Conservation (phyloP, 1,139 yeast species). For the Yamadazyma pseudoaaseri region DNA sequence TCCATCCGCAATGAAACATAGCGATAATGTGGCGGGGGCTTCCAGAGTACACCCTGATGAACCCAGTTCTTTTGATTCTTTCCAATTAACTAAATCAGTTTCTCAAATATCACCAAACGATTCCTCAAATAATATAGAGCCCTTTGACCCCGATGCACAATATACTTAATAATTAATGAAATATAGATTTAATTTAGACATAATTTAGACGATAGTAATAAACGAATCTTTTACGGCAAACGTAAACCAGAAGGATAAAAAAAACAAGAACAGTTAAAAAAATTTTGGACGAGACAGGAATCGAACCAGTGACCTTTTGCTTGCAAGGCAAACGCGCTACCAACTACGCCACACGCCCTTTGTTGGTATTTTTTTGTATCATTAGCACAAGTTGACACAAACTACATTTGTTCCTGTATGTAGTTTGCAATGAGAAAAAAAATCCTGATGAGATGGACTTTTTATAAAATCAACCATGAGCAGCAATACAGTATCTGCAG, state of each 20-base stretch:
- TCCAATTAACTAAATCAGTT: background rate
- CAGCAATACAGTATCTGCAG: slow-evolving; percentile 37
- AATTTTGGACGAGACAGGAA: slow-evolving; percentile 59
- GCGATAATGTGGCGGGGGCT: slow-evolving; percentile 20
- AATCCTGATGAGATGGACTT: slow-evolving; percentile 4
- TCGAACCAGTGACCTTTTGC: slow-evolving; percentile 68
- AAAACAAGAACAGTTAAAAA: slow-evolving; percentile 17
- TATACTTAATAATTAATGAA: too few relatives aligned
- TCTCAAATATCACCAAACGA: slow-evolving; percentile 4
- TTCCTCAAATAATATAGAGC: slow-evolving; percentile 1
- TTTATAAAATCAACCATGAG: slow-evolving; percentile 3
- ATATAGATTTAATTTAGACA: too few relatives aligned
- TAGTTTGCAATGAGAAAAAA: slow-evolving; percentile 4
- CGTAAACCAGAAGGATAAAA: too few relatives aligned
- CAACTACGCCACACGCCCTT: slow-evolving; percentile 72
- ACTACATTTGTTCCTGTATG: background rate
- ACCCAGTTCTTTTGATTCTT: background rate
- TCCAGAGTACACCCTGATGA: slow-evolving; percentile 1
- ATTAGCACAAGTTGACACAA: too few relatives aligned
- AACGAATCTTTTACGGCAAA: too few relatives aligned
- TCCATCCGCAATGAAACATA: slow-evolving; percentile 14
- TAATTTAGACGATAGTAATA: too few relatives aligned
- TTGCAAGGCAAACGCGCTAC: slow-evolving; percentile 72
- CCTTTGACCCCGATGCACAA: slow-evolving; percentile 1
- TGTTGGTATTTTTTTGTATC: background rate